A percentile compares a stretch with the other conserved stretches of the same genome.
phyloP scores from a whole-genome alignment of 2,329 filamentous ascomycete genomes.

The Lasiodiplodia hormozganensis region DNA sequence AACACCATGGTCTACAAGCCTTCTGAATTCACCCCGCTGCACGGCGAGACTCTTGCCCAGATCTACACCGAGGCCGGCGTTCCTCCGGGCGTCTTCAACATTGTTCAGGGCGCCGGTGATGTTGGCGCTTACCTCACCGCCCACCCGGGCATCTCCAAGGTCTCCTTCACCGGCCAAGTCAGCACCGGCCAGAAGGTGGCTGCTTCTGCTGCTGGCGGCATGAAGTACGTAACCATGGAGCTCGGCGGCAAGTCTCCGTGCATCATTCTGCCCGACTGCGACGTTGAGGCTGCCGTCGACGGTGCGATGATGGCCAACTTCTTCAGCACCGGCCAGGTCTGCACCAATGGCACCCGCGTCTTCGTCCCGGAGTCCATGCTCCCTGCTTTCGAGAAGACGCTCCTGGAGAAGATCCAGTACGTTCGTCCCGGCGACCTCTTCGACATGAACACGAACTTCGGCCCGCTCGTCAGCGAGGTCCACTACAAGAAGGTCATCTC shows the following conservation, averaged over 20 bases:
- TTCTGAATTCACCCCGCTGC: conserved; percentile 85
- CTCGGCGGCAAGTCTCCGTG: conserved; percentile 86
- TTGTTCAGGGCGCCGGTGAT: conserved; percentile 73
- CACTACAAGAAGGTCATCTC: conserved; percentile 80
- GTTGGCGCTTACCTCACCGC: conserved; percentile 77
- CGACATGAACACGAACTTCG: conserved; percentile 78
- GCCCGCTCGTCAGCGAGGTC: conserved; percentile 76
- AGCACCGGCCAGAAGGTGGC: conserved; percentile 84
- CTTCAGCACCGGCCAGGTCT: conserved; percentile 89
- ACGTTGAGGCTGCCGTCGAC: conserved; percentile 81
- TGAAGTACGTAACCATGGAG: conserved; percentile 95
- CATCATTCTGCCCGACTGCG: conserved; percentile 79
- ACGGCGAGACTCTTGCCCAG: conserved; percentile 75
- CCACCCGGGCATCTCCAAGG: conserved; percentile 78
- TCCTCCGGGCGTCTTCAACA: conserved; percentile 80
- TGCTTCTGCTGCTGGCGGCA: conserved; percentile 72
- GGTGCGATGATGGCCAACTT: conserved; percentile 95
- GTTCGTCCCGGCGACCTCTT: conserved; percentile 76
- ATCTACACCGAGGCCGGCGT: conserved; percentile 81
- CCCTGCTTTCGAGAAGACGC: conserved; percentile 68
- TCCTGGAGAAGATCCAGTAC: conserved; percentile 73
- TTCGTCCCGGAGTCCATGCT: conserved; percentile 76
- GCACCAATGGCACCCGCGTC: conserved; percentile 89
- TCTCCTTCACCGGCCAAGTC: conserved; percentile 89
- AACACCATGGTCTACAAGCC: conserved; percentile 94